Evolutionary conservation across 2,329 filamentous ascomycete species (phyloP).

Genomic region (Stemphylium lycopersici): DNA sequence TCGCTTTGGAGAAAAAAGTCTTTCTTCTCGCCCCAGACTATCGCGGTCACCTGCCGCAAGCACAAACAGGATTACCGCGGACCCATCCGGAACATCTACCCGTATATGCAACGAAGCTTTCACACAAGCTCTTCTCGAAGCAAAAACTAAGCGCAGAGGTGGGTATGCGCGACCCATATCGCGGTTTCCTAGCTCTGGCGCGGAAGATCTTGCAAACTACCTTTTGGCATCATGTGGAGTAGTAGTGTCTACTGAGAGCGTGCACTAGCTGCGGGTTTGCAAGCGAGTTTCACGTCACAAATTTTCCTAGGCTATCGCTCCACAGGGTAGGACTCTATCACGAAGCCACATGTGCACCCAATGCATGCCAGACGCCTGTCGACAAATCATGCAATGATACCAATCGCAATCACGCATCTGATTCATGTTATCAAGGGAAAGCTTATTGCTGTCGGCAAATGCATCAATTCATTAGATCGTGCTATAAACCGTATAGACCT

Average conservation of each 20-base stretch:
- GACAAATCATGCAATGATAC: not conserved
- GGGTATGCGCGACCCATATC: too few species aligned
- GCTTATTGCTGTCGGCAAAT: slow-evolving; percentile 15
- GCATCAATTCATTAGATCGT: slow-evolving; percentile 39
- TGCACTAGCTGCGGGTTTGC: not conserved
- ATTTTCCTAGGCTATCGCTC: not conserved
- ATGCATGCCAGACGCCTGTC: not conserved
- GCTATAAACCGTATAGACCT: slow-evolving; percentile 37
- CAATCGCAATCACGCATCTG: not conserved
- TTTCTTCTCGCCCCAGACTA: too few species aligned
- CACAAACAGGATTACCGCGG: too few species aligned
- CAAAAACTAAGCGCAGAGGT: too few species aligned
- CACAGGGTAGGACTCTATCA: not conserved
- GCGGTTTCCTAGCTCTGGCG: not conserved
- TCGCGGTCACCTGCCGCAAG: too few species aligned
- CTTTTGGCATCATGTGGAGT: slow-evolving; percentile 7
- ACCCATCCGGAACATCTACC: too few species aligned
- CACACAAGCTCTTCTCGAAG: too few species aligned
- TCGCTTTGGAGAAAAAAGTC: too few species aligned
- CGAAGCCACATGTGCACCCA: not conserved
- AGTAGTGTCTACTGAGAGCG: not conserved
- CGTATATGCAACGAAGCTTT: too few species aligned
- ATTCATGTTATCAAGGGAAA: not conserved
- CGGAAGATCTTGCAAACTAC: slow-evolving; percentile 2
- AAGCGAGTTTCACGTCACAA: not conserved